These are phyloP conservation scores for Viola odorata DNA, from an alignment of 345 rosid genomes.

Conservation along the genomic window DNA sequence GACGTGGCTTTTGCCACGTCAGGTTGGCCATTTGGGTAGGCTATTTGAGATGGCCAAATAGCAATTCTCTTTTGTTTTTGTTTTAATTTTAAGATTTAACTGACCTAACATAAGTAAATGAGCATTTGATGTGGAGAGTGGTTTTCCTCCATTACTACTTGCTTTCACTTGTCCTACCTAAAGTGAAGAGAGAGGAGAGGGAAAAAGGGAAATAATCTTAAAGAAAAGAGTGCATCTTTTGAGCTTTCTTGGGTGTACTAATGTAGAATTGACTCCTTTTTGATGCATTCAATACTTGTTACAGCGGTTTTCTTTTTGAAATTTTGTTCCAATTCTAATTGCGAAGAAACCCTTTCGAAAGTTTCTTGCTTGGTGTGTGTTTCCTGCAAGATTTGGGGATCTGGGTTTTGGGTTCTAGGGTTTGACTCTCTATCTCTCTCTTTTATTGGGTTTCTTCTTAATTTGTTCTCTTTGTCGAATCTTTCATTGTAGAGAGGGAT, in stretches of 20 bases:
- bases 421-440: constrained; percentile 40
- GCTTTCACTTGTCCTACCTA: no score
- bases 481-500: constrained; percentile 25
- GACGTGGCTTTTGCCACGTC: no score
- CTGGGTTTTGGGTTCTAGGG: constrained; percentile 54
- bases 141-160: no score
- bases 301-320: constrained; percentile 9
- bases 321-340: constrained; percentile 1
- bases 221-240: neutral
- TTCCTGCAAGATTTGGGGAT: constrained; percentile 41
- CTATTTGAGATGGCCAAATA: no score
- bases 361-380: constrained; percentile 13
- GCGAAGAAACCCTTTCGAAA: constrained; percentile 16
- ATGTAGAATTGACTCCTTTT: constrained; percentile 19
- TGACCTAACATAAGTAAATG: no score
- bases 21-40: no score
- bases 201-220: no score
- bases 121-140: no score
- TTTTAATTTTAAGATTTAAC: no score
- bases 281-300: neutral
- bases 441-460: constrained; percentile 38
- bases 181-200: no score
- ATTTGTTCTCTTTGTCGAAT: constrained; percentile 24
- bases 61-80: no score
- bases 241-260: constrained; percentile 21